Evolutionary conservation across 2,329 filamentous ascomycete species (phyloP), one percentile per base, ranked within the genome.

Genomic region (Colletotrichum somersetense): DNA sequence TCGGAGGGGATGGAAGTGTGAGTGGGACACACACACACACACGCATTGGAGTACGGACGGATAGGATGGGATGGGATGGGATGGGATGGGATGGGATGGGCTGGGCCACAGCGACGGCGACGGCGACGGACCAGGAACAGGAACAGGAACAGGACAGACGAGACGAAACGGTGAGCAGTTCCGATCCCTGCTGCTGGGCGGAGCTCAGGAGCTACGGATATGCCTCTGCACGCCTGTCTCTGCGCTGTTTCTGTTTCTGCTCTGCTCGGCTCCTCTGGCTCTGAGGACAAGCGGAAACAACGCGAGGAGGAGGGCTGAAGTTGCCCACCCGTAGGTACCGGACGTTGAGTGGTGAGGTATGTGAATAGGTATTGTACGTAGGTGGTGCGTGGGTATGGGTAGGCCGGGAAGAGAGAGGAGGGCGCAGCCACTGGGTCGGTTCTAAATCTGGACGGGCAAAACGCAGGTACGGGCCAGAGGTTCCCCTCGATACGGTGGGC

Each of bases 221-320:
- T 38, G 8, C 53, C 30, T 56, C 53, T 38, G 20, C 12, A 33
- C 77, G 81, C 80, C 33, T 55, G 52, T 33, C 52, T 55, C 16
- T 35, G 52, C 30, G 52, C 30, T 35, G 52, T 20, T 55, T 55
- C 30, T 33, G 46, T 48, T 48, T 30, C 48, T 30, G 48, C 26
- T 33, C 50, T 18, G 12, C 50, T 78, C 79, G 77, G 77, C 76
- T 79, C 81, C 81, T 84, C 81, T 84, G 82, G 65, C 46, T 57
- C 64, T 62, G 57, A 58, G 82, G 80, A 80, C 80, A 83, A 81
- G 79, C 77, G 79, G 79, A 80, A 82, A 82, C 79, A 80, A 81
- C 79, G 82, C 79, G 82, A 80, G 81, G 79, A 38, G 79, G 79
- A 38, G 79, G 79, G 77, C 46, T 66, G 40, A 26, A 38, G 58